phyloP scores from a whole-genome alignment of 1,139 yeast species.

The Arxiozyma heterogenica region DNA sequence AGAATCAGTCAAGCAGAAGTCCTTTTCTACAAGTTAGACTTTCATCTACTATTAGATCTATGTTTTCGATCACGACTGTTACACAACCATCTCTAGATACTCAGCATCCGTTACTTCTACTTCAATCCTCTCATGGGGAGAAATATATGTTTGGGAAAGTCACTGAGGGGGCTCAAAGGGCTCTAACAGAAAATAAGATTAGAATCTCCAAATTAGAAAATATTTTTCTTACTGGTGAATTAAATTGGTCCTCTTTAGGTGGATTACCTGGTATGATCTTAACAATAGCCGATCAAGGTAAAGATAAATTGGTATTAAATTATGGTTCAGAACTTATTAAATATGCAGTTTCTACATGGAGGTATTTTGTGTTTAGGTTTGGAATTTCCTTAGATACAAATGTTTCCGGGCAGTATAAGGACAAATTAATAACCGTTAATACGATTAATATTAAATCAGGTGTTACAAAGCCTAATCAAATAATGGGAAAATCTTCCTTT shows the following conservation, averaged over 20 bases:
- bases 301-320: conserved; percentile 38
- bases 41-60: conserved; percentile 13
- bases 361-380: conserved; percentile 78
- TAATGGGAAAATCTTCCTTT: not conserved
- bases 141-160: conserved; percentile 70
- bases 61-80: conserved; percentile 33
- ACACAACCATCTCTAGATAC: conserved; percentile 56
- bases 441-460: conserved; percentile 35
- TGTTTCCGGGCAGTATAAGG: conserved; percentile 34
- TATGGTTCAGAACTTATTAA: conserved; percentile 39
- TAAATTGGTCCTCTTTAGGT: conserved; percentile 68
- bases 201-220: conserved; percentile 48
- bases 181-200: conserved; percentile 46
- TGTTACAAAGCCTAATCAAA: not conserved
- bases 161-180: conserved; percentile 81
- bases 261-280: conserved; percentile 86
- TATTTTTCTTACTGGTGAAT: conserved; percentile 65
- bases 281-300: conserved; percentile 77
- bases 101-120: conserved; percentile 48
- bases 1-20: not conserved
- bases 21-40: not conserved
- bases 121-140: conserved; percentile 40
- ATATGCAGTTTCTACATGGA: conserved; percentile 68
- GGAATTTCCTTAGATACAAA: conserved; percentile 52
- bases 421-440: conserved; percentile 44